Base-by-base conservation (phyloP, 352 stramenopile species). In the Pythium dissotocum region DNA sequence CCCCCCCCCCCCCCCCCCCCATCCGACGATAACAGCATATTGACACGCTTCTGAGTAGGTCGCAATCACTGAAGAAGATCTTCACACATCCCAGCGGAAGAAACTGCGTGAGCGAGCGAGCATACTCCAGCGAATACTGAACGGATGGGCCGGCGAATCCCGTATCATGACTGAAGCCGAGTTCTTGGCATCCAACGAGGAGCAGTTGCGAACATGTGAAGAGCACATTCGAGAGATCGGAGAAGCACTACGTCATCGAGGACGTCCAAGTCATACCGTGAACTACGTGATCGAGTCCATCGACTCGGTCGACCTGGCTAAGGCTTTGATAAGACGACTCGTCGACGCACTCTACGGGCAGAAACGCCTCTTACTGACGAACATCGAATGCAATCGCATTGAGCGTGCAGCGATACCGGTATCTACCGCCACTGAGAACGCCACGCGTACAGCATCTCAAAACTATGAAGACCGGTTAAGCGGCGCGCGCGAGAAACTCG, bases 181-280 rank as follows among this genome's bases (percentile, higher is more conserved):
- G 52, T 89, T 86, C 49, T 70, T 90, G 26, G 64, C 79, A 18
- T 69, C 68, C 14, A 91, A 89, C 36, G 77, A 88, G 38, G 61
- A 86, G 58, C 67, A 81, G 42, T 58, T 94, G 4, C 79, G 73
- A 16, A 55, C 67, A 18, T 91, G 79, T 49, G 82, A 94, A 60
- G 77, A 90, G 24, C 80, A 67, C 40, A 90, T 93, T 64, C 75
- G 72, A 6, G 75, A 88, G 14, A 72, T 93, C 36, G 76, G 63
- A 16, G 76, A 80, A 21, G 75, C 77, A 14, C 67, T 91, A 13
- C 63, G 67, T 14, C 65, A 72, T 24, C 51, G 58, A 48, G 44
- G 62, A n/a, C 32, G 59, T 36, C 13, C 56, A 57, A 61, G 53
- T 30, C 44, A 62, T 10, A 64, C 32, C 32, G 51, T 55, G 6